These are phyloP conservation scores for Dioscorea dumetorum DNA, from an alignment of 106 monocot genomes.

Conservation along the genomic window DNA sequence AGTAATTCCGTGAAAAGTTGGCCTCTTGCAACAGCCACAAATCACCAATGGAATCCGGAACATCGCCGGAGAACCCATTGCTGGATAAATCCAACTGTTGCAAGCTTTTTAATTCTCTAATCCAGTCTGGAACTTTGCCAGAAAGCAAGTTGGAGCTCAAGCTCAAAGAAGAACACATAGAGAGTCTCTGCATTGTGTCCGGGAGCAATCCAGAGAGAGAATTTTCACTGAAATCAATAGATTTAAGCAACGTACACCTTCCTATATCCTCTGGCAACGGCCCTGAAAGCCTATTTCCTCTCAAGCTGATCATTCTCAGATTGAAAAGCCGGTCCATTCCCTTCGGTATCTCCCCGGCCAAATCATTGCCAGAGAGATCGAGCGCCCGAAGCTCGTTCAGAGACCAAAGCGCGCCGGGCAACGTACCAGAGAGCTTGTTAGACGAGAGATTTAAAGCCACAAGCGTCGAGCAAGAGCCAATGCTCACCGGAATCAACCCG, in stretches of 20 bases:
- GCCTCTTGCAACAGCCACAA: slow-evolving; percentile 40
- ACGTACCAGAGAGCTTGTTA: slow-evolving; percentile 53
- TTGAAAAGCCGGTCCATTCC: slow-evolving; percentile 37
- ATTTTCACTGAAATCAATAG: slow-evolving; percentile 52
- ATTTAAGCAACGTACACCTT: slow-evolving; percentile 29
- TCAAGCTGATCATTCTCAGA: slow-evolving; percentile 41
- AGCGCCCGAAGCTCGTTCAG: slow-evolving; percentile 42
- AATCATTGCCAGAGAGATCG: slow-evolving; percentile 68
- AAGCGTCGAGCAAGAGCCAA: slow-evolving; percentile 50
- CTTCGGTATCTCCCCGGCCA: slow-evolving; percentile 43
- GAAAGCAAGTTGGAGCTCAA: slow-evolving; percentile 49
- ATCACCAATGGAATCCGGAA: slow-evolving; percentile 58
- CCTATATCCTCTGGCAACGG: slow-evolving; percentile 48
- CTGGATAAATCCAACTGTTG: slow-evolving; percentile 41
- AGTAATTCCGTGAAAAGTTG: slow-evolving; percentile 51
- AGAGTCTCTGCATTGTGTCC: slow-evolving; percentile 44
- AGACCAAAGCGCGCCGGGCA: slow-evolving; percentile 55
- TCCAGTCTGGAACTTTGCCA: slow-evolving; percentile 49
- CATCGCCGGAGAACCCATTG: slow-evolving; percentile 47
- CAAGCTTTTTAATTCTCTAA: slow-evolving; percentile 39
- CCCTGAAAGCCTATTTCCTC: slow-evolving; percentile 47
- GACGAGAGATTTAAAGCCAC: slow-evolving; percentile 46
- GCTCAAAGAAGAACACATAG: slow-evolving; percentile 29
- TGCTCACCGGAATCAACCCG: slow-evolving; percentile 34
- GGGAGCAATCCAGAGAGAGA: slow-evolving; percentile 48